These are phyloP conservation scores for Pichia gijzeniarum DNA, from an alignment of 805 yeast genomes.

Conservation along the genomic window DNA sequence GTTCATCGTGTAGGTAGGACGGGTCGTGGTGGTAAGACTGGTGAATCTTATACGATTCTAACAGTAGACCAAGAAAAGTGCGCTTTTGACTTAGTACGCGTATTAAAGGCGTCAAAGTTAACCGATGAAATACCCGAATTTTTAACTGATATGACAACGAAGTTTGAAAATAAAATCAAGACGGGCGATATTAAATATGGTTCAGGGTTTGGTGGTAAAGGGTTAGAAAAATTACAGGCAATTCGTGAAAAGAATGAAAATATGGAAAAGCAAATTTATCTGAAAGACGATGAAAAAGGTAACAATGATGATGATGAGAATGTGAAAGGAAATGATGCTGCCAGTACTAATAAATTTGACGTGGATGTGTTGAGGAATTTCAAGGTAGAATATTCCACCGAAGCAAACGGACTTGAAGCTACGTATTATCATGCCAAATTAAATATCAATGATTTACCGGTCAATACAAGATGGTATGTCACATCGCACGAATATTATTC, in stretches of 20 bases:
- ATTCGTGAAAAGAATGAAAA: conserved; percentile 45
- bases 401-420: conserved; percentile 18
- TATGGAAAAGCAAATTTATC: conserved; percentile 42
- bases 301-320: conserved; percentile 13
- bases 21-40: conserved; percentile 81
- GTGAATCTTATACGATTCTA: conserved; percentile 67
- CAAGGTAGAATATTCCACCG: conserved; percentile 38
- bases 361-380: conserved; percentile 33
- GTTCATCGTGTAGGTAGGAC: conserved; percentile 96
- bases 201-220: conserved; percentile 91
- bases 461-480: conserved; percentile 69
- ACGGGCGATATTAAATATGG: conserved; percentile 56
- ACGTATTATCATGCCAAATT: not conserved
- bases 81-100: conserved; percentile 64
- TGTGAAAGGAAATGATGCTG: conserved; percentile 25
- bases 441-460: conserved; percentile 78
- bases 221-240: conserved; percentile 71
- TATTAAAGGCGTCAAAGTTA: conserved; percentile 50
- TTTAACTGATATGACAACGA: conserved; percentile 42
- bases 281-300: conserved; percentile 35
- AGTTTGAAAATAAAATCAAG: conserved; percentile 55
- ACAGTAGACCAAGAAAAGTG: conserved; percentile 53
- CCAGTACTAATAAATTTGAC: conserved; percentile 16
- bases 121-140: conserved; percentile 39
- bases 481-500: conserved; percentile 59